Evolutionary conservation across 208 protist genomes (phyloP).

Genomic region (Trypanosoma brucei): DNA sequence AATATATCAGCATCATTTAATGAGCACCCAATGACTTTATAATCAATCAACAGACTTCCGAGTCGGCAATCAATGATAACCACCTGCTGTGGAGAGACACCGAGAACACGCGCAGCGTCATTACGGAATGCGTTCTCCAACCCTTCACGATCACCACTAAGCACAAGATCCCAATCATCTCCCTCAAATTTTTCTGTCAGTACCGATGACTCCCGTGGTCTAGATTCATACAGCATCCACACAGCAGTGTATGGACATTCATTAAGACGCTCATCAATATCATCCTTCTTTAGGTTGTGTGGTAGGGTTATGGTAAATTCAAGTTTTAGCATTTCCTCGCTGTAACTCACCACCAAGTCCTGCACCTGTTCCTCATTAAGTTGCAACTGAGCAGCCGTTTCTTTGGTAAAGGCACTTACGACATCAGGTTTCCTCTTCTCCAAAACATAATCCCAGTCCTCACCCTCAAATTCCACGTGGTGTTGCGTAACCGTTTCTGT

Average conservation of each 20-base stretch:
- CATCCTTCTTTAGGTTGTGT: neutral
- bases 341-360: neutral
- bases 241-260: neutral
- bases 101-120: neutral
- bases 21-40: neutral
- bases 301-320: neutral
- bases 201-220: neutral
- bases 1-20: neutral
- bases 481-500: conserved; percentile 30
- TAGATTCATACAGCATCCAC: conserved; percentile 1
- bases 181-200: neutral
- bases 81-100: conserved; percentile 1
- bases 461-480: conserved; percentile 37
- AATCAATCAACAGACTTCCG: neutral
- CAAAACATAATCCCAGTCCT: too few species aligned
- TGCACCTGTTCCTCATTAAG: too few species aligned
- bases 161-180: conserved; percentile 3
- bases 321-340: neutral
- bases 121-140: conserved; percentile 3
- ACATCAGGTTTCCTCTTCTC: too few species aligned
- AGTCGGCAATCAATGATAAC: neutral
- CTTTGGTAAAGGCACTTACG: too few species aligned
- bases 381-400: too few species aligned
- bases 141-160: neutral
- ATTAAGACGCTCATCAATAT: neutral